phyloP scores from a whole-genome alignment of 441 rosid genomes.

The Erodium trifolium region DNA sequence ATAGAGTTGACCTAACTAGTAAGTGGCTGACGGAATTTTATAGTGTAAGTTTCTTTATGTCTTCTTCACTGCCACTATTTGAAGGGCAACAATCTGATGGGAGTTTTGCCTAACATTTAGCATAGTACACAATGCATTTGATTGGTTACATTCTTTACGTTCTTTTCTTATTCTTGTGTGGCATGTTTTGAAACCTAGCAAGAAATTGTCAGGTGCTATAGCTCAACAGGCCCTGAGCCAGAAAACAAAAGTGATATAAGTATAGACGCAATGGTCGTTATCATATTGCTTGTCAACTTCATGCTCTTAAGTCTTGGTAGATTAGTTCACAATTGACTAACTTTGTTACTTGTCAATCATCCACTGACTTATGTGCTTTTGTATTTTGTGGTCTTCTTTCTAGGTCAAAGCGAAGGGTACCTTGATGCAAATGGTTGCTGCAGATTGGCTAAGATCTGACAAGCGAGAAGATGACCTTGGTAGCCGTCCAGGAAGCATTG shows the following conservation, averaged over 20 bases:
- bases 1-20: conserved; percentile 7
- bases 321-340: not conserved
- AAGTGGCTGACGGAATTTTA: not conserved
- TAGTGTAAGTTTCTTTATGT: not conserved
- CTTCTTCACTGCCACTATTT: conserved; percentile 1
- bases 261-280: no score
- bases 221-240: no score
- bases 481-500: conserved; percentile 81
- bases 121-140: not conserved
- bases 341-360: conserved; percentile 1
- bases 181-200: not conserved
- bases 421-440: conserved; percentile 93
- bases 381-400: conserved; percentile 15
- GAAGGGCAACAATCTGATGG: not conserved
- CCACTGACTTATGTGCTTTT: conserved; percentile 9
- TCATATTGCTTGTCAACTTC: conserved; percentile 7
- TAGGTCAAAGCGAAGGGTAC: conserved; percentile 84
- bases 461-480: conserved; percentile 91
- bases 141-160: conserved; percentile 2
- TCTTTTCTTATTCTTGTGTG: conserved; percentile 2
- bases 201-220: no score
- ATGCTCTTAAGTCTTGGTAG: conserved; percentile 8
- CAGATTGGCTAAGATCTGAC: conserved; percentile 92
- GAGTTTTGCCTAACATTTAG: not conserved
- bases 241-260: no score